Conservation (phyloP, 306 rosid species). For the Mucuna pruriens region DNA sequence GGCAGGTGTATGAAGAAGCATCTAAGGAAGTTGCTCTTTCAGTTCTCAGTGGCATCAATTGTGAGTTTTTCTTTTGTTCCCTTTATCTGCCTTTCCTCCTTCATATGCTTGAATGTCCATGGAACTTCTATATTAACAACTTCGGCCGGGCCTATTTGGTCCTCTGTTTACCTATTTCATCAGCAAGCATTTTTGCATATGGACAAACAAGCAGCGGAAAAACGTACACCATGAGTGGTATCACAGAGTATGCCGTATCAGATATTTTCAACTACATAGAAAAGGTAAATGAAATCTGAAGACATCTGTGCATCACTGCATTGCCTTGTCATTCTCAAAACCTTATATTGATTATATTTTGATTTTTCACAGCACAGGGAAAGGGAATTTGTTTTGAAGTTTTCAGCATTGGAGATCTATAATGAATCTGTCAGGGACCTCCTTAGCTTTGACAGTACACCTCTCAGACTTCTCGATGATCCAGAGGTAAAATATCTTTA, state of each 20-base stretch:
- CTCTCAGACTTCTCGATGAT: slow-evolving; percentile 94
- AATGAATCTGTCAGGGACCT: slow-evolving; percentile 98
- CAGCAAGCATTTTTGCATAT: slow-evolving; percentile 96
- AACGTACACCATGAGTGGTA: slow-evolving; percentile 90
- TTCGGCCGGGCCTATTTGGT: slow-evolving; percentile 4
- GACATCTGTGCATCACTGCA: not conserved
- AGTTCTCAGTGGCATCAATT: slow-evolving; percentile 84
- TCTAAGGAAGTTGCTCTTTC: slow-evolving; percentile 94
- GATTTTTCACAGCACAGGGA: slow-evolving; percentile 64
- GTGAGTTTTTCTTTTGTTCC: slow-evolving; percentile 54
- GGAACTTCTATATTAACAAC: slow-evolving; percentile 9
- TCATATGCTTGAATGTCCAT: slow-evolving; percentile 16
- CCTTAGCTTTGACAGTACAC: slow-evolving; percentile 76
- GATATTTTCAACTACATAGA: slow-evolving; percentile 73
- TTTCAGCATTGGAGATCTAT: slow-evolving; percentile 93
- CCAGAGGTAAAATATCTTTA: slow-evolving; percentile 75
- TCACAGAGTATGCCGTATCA: slow-evolving; percentile 70
- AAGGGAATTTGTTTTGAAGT: slow-evolving; percentile 78
- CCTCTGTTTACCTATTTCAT: slow-evolving; percentile 37
- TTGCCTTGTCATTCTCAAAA: slow-evolving; percentile 30
- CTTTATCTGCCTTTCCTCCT: slow-evolving; percentile 21
- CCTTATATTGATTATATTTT: slow-evolving; percentile 38
- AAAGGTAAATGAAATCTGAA: slow-evolving; percentile 55
- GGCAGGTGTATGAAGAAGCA: slow-evolving; percentile 85
- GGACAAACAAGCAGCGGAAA: slow-evolving; percentile 99